phyloP scores from a whole-genome alignment of 1,139 yeast species.

The Blastobotrys buckinghamii region DNA sequence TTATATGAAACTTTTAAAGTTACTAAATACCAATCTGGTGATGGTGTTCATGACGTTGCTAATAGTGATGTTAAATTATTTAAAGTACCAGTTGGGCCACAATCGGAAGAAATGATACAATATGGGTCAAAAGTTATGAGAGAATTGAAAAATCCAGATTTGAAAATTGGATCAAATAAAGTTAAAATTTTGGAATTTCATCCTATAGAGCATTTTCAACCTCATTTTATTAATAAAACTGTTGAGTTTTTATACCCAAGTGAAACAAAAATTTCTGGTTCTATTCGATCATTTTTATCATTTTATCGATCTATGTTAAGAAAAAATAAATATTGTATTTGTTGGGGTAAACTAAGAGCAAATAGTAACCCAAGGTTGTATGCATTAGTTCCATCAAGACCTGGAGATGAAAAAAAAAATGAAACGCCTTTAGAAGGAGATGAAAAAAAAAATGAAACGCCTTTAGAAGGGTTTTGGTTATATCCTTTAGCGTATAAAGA shows the following conservation, averaged over 20 bases:
- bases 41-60: too few relatives aligned
- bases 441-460: constrained; percentile 6
- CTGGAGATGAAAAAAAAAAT: constrained; percentile 9
- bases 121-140: background rate
- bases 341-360: constrained; percentile 61
- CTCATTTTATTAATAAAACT: constrained; percentile 46
- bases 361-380: constrained; percentile 54
- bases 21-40: too few relatives aligned
- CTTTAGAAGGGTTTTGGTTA: constrained; percentile 34
- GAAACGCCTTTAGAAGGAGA: too few relatives aligned
- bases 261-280: constrained; percentile 53
- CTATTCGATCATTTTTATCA: constrained; percentile 61
- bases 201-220: constrained; percentile 30
- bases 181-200: constrained; percentile 65
- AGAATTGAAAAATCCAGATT: background rate
- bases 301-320: constrained; percentile 54
- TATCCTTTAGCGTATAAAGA: constrained; percentile 37
- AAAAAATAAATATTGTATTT: constrained; percentile 50
- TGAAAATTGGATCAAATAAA: constrained; percentile 31
- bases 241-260: constrained; percentile 59
- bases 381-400: constrained; percentile 52
- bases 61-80: too few relatives aligned
- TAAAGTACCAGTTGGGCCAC: too few relatives aligned
- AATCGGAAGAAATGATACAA: too few relatives aligned
- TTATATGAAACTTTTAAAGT: too few relatives aligned